phyloP scores from a whole-genome alignment of 441 rosid genomes.

The Arabidopsis lyrata region DNA sequence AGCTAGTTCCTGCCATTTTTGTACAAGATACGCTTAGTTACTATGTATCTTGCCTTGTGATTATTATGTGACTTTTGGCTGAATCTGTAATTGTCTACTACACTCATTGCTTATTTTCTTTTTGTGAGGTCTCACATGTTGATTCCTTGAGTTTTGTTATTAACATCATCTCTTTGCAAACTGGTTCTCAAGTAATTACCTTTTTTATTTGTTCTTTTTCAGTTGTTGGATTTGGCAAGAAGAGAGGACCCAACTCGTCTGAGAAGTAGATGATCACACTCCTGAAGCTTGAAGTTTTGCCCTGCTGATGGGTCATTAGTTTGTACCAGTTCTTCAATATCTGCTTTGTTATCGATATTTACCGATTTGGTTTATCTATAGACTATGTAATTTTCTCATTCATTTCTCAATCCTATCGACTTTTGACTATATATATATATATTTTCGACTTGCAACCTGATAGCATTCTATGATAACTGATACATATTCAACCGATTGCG shows the following conservation, averaged over 20 bases:
- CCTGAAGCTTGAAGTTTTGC: background rate
- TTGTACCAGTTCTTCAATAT: too few relatives aligned
- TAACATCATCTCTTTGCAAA: too few relatives aligned
- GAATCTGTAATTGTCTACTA: background rate
- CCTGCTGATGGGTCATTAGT: too few relatives aligned
- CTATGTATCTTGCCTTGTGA: too few relatives aligned
- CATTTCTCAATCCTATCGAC: constrained; percentile 1
- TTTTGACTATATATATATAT: too few relatives aligned
- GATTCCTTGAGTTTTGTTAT: too few relatives aligned
- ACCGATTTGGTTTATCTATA: background rate
- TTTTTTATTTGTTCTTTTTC: constrained; percentile 1
- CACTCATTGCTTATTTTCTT: too few relatives aligned
- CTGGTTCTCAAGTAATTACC: too few relatives aligned
- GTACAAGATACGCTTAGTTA: background rate
- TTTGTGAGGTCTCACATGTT: too few relatives aligned
- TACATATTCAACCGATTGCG: too few relatives aligned
- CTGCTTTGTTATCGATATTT: background rate
- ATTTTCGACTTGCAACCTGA: background rate
- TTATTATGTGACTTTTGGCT: background rate
- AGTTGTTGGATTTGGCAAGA: constrained; percentile 74
- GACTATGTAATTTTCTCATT: constrained; percentile 1
- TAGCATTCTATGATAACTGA: background rate
- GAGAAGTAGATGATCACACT: constrained; percentile 51
- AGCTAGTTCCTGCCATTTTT: too few relatives aligned
- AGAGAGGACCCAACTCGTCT: constrained; percentile 74